Evolutionary conservation across 805 yeast genomes (phyloP).

Genomic region (Candida alai): DNA sequence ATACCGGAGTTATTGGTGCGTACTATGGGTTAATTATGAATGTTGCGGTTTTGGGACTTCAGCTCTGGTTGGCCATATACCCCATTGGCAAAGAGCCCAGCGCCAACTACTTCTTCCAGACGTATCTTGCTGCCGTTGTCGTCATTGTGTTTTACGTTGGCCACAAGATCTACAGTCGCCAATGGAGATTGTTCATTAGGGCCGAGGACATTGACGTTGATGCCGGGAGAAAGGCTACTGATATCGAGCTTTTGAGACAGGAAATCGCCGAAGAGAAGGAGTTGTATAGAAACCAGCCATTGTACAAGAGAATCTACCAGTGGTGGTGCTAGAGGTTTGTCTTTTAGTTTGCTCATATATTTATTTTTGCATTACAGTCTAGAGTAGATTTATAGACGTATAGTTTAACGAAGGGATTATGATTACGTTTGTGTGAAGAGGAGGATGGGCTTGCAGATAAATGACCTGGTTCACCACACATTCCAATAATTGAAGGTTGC

Average conservation of each 20-base stretch:
- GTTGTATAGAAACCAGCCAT: conserved; percentile 15
- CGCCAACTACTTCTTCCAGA: conserved; percentile 48
- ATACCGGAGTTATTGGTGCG: conserved; percentile 41
- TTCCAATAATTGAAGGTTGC: too few species aligned
- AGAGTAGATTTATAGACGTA: background rate
- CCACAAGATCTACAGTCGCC: conserved; percentile 46
- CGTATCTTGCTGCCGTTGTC: conserved; percentile 49
- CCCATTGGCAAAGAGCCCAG: conserved; percentile 27
- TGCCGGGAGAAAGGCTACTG: conserved; percentile 57
- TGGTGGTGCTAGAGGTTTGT: conserved; percentile 14
- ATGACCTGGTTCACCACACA: too few species aligned
- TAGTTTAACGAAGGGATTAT: background rate
- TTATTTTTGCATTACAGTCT: conserved; percentile 1
- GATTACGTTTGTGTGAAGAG: too few species aligned
- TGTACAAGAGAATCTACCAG: conserved; percentile 18
- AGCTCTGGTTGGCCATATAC: conserved; percentile 33
- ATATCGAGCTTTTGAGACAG: conserved; percentile 46
- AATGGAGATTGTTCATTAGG: conserved; percentile 32
- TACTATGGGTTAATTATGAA: conserved; percentile 22
- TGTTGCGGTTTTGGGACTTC: conserved; percentile 25
- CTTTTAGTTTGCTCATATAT: conserved; percentile 2
- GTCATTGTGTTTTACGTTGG: conserved; percentile 45
- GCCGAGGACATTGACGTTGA: conserved; percentile 56
- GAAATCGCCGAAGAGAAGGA: conserved; percentile 45
- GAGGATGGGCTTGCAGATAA: too few species aligned